phyloP scores from a whole-genome alignment of 257 asterid genomes.

The Nicotiana attenuata region DNA sequence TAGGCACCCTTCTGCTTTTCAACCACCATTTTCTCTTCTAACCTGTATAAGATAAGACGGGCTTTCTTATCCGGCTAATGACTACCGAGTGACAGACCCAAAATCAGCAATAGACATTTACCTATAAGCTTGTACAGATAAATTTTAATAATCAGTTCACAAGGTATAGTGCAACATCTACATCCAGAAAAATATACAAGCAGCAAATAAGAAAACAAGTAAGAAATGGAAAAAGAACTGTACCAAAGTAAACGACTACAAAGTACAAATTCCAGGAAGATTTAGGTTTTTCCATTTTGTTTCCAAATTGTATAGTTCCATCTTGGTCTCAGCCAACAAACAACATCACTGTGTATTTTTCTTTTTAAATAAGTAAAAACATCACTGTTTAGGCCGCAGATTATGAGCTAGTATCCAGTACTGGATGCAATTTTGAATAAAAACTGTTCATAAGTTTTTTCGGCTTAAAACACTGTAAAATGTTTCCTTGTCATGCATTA shows the following conservation, averaged over 20 bases:
- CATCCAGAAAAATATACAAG: not conserved
- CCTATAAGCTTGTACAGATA: not conserved
- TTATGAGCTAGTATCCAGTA: not conserved
- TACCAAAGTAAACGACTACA: not conserved
- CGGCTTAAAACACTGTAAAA: not conserved
- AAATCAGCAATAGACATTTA: not conserved
- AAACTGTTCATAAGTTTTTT: not conserved
- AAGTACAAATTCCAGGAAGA: not conserved
- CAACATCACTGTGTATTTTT: not conserved
- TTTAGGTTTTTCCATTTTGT: not conserved
- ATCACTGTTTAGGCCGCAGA: not conserved
- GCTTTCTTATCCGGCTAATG: not conserved
- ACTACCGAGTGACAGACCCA: not conserved
- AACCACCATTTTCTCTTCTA: not conserved
- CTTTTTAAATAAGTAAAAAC: not conserved
- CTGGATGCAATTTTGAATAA: not conserved
- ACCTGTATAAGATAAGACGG: not conserved
- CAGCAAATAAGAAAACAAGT: not conserved
- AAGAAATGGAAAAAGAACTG: not conserved
- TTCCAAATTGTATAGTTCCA: not conserved
- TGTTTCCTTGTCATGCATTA: conserved; percentile 1
- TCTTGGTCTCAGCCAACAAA: not conserved
- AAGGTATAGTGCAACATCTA: not conserved
- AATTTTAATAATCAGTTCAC: not conserved
- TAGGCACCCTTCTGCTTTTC: too few relatives aligned